Conservation (phyloP, 2,329 filamentous ascomycete species). For the Pseudogymnoascus sp. region DNA sequence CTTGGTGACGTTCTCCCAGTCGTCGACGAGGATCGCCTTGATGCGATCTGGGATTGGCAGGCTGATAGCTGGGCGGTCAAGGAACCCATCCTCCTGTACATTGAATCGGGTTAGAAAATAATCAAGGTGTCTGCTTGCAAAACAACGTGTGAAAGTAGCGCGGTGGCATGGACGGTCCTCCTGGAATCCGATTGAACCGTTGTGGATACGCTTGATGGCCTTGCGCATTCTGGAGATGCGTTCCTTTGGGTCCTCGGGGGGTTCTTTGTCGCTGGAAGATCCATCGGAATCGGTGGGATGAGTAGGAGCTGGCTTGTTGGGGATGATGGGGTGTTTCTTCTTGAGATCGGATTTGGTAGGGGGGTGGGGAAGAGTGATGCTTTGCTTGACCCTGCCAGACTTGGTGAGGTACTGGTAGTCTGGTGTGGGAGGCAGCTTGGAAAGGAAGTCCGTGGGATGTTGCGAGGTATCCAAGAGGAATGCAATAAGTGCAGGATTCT, state of each 20-base stretch:
- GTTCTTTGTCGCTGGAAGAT: neutral
- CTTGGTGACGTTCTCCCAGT: constrained; percentile 98
- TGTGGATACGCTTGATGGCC: neutral
- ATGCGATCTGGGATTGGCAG: constrained; percentile 80
- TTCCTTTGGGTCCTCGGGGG: neutral
- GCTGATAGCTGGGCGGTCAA: constrained; percentile 74
- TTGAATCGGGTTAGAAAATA: neutral
- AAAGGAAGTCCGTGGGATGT: constrained; percentile 15
- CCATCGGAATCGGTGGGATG: neutral
- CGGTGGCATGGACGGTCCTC: neutral
- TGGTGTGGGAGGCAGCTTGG: constrained; percentile 13
- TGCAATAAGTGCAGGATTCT: neutral
- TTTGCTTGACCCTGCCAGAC: constrained; percentile 14
- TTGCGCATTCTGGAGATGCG: neutral
- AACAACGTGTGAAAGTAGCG: constrained; percentile 13
- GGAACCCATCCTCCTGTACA: constrained; percentile 76
- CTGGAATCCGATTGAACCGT: neutral
- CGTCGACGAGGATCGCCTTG: constrained; percentile 88
- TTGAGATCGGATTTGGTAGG: neutral
- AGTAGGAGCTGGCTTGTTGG: constrained; percentile 14
- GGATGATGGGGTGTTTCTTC: constrained; percentile 16
- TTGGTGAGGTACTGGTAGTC: constrained; percentile 16
- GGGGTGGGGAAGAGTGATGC: neutral
- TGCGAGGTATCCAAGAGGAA: neutral
- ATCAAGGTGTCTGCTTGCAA: neutral